These are phyloP conservation scores for Yamadazyma trypodendri DNA, from an alignment of 1,139 yeast genomes.

Conservation along the genomic window DNA sequence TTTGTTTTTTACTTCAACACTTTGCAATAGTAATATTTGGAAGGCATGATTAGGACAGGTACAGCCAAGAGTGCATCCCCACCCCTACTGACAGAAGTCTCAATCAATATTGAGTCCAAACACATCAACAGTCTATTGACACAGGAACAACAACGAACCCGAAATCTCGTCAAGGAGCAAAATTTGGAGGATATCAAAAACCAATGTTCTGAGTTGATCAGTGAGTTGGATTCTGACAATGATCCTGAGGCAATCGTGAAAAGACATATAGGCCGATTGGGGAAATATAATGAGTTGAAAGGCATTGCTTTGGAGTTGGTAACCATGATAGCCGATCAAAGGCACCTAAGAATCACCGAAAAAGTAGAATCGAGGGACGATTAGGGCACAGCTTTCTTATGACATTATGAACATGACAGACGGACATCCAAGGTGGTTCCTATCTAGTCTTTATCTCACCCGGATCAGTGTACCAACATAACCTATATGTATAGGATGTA, in stretches of 20 bases:
- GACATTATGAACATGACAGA: too few relatives aligned
- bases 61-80: too few relatives aligned
- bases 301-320: slow-evolving; percentile 51
- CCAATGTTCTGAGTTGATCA: slow-evolving; percentile 34
- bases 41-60: too few relatives aligned
- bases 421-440: too few relatives aligned
- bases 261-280: slow-evolving; percentile 42
- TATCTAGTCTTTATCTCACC: too few relatives aligned
- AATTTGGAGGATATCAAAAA: slow-evolving; percentile 33
- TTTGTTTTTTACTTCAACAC: too few relatives aligned
- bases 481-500: too few relatives aligned
- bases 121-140: background rate
- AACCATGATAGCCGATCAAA: slow-evolving; percentile 50
- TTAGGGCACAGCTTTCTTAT: too few relatives aligned
- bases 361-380: slow-evolving; percentile 24
- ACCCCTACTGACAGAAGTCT: too few relatives aligned
- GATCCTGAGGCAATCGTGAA: slow-evolving; percentile 39
- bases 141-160: background rate
- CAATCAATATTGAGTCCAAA: too few relatives aligned
- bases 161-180: slow-evolving; percentile 18
- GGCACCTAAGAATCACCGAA: slow-evolving; percentile 40
- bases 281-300: slow-evolving; percentile 48
- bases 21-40: too few relatives aligned
- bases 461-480: too few relatives aligned
- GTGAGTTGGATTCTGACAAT: slow-evolving; percentile 32